Evolutionary conservation across 2,329 filamentous ascomycete species (phyloP), one percentile per base, ranked within the genome.

Genomic region (Aspergillus sp.): DNA sequence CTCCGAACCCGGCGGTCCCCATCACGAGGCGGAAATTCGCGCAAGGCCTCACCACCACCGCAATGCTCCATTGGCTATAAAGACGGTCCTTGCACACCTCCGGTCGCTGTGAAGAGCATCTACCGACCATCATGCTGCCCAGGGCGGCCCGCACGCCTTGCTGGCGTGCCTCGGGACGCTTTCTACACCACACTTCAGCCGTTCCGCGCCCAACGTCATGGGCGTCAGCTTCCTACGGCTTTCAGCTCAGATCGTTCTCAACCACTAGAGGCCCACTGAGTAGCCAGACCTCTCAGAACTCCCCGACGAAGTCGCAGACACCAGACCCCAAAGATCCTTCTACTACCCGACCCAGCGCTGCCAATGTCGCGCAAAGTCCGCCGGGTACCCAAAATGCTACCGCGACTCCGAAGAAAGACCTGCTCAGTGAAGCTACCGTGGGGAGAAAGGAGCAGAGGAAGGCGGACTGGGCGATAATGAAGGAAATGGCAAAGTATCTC

Each of bases 391-490:
- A 61, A 19, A 68, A 69, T 62, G 68, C 67, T 30, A 70, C 71
- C 51, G 53, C 69, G n/a, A 62, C 69, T 49, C 73, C 75, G 56
- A 77, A 78, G 60, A 87, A 88, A 67, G 82, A 86, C 30, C 77
- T 93, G 47, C 84, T 90, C 19, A 79, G 83, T 11, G 82, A 89
- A 71, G 84, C 90, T 62, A 88, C 86, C 1, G 73, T 86, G 71
- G 87, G 86, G 54, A 88, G 87, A 19, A 88, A 93, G 69, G 91
- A 97, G 78, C 96, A 99, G 83, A 87, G 95, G 69, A 96, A 93
- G 79, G 94, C 93, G 8, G 95, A 99, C 73, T 97, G 94, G 94
- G 93, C 93, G 51, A 99, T 99, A 67, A 95, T 99, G 83, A 96
- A 90, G 78, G 94, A 99, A 76, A 98, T 99, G 94, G 88, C 90